Percentiles rank a stretch among this genome's conserved stretches.
These are phyloP conservation scores for Phytophthora pluvialis DNA, from an alignment of 352 stramenopile species.

Conservation along the genomic window DNA sequence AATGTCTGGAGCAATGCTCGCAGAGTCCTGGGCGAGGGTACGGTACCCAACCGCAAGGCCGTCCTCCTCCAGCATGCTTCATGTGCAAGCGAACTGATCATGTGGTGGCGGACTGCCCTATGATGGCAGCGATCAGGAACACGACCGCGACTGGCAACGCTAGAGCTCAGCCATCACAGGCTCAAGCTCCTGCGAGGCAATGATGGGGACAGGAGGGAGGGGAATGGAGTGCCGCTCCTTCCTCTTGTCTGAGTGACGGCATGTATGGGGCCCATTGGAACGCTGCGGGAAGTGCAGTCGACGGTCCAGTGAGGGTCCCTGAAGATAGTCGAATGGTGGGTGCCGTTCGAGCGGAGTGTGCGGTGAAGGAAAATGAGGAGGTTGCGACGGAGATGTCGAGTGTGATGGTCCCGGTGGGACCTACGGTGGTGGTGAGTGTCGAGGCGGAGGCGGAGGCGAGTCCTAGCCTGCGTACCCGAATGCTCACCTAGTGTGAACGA, in stretches of 20 bases:
- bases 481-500: too few species aligned
- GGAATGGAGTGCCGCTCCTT: neutral
- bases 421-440: too few species aligned
- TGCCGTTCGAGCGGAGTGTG: too few species aligned
- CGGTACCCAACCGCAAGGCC: neutral
- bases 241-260: neutral
- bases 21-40: neutral
- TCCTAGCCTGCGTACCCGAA: too few species aligned
- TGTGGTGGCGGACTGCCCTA: neutral
- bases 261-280: neutral
- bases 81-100: neutral
- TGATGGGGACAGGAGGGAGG: constrained; percentile 1
- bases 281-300: neutral
- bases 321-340: too few species aligned
- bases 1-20: neutral
- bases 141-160: neutral
- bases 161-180: neutral
- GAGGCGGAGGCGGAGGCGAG: too few species aligned
- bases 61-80: neutral
- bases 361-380: too few species aligned
- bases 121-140: neutral
- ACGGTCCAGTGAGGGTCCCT: too few species aligned
- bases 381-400: too few species aligned
- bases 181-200: neutral
- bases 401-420: too few species aligned